These are phyloP conservation scores for Cyclostephanos invisitatus DNA, from an alignment of 108 stramenopile genomes.

Conservation along the genomic window DNA sequence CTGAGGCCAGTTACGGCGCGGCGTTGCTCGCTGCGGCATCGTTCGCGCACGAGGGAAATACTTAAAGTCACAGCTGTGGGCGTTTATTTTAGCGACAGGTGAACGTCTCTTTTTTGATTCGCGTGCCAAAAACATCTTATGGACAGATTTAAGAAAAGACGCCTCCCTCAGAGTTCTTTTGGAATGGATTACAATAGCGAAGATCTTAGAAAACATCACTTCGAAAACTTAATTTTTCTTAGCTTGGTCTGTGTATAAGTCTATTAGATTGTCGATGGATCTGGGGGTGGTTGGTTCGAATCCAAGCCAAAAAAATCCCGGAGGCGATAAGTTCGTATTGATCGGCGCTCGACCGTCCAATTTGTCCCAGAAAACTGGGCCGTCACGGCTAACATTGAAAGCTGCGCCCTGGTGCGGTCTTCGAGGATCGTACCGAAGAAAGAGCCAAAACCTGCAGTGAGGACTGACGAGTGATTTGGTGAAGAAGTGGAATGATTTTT, in stretches of 20 bases:
- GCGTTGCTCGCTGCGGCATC: conserved; percentile 83
- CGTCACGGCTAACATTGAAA: conserved; percentile 21
- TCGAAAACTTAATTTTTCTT: too few relatives aligned
- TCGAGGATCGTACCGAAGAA: conserved; percentile 38
- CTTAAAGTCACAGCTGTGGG: not conserved
- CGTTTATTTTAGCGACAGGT: not conserved
- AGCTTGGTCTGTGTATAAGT: conserved; percentile 31
- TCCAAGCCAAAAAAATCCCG: conserved; percentile 26
- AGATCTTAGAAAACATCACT: too few relatives aligned
- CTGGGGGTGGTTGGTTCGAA: too few relatives aligned
- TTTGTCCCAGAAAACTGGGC: conserved; percentile 25
- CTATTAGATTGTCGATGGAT: conserved; percentile 12
- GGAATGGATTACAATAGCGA: not conserved
- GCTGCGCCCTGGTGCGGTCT: conserved; percentile 26
- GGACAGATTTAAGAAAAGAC: too few relatives aligned
- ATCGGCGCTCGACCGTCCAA: not conserved
- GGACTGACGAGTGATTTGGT: conserved; percentile 58
- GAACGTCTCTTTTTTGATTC: not conserved
- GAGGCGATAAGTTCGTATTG: not conserved
- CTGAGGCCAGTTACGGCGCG: conserved; percentile 91
- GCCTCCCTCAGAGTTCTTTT: too few relatives aligned
- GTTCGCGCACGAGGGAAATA: conserved; percentile 18
- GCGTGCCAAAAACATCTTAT: too few relatives aligned
- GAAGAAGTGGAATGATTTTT: conserved; percentile 90
- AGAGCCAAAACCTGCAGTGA: conserved; percentile 47